These are phyloP conservation scores for Elsinoe arachidis DNA, from an alignment of 2,329 filamentous ascomycete genomes.

Conservation along the genomic window DNA sequence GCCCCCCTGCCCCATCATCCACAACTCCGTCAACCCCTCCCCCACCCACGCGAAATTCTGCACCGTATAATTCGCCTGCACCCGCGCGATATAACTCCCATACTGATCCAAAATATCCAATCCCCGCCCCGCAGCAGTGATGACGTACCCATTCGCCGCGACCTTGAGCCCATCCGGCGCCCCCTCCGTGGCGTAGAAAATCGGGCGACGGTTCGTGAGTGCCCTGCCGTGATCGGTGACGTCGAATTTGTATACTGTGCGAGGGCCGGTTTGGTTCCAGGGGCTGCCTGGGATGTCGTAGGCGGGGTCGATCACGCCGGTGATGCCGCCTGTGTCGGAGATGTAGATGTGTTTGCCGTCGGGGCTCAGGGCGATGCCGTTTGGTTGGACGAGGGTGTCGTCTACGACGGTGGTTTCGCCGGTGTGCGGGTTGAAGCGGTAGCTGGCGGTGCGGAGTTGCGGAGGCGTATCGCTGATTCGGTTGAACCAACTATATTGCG, in stretches of 20 bases:
- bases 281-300: slow-evolving; percentile 22
- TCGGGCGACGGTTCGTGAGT: slow-evolving; percentile 32
- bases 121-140: slow-evolving; percentile 33
- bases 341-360: slow-evolving; percentile 39
- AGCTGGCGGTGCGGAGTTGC: slow-evolving; percentile 28
- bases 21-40: slow-evolving; percentile 31
- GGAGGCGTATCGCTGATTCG: slow-evolving; percentile 26
- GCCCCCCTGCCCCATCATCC: slow-evolving; percentile 34
- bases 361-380: slow-evolving; percentile 39
- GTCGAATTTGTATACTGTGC: slow-evolving; percentile 35
- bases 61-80: slow-evolving; percentile 38
- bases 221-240: slow-evolving; percentile 28
- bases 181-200: slow-evolving; percentile 33
- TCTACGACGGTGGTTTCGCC: slow-evolving; percentile 35
- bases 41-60: slow-evolving; percentile 39
- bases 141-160: slow-evolving; percentile 33
- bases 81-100: slow-evolving; percentile 30
- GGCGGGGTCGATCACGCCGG: slow-evolving; percentile 20
- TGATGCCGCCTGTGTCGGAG: slow-evolving; percentile 32
- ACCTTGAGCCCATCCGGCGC: slow-evolving; percentile 38
- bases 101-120: slow-evolving; percentile 34
- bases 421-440: slow-evolving; percentile 36
- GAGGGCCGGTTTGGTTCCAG: slow-evolving; percentile 26
- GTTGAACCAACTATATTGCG: slow-evolving; percentile 30
- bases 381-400: slow-evolving; percentile 34